These are phyloP conservation scores for Pouteria glomerata DNA, from an alignment of 148 eudicot species.

Conservation along the genomic window DNA sequence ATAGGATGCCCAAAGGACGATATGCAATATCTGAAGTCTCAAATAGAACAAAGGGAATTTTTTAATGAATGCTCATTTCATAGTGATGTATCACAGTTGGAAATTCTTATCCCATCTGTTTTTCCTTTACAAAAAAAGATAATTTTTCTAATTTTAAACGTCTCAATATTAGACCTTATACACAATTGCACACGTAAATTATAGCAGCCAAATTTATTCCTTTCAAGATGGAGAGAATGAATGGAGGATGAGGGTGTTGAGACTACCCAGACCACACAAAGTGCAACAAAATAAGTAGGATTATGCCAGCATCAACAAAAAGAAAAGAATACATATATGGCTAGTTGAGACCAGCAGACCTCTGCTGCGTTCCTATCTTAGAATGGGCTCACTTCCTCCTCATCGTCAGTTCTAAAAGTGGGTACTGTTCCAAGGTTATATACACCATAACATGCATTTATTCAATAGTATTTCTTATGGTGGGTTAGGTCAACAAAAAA, in stretches of 20 bases:
- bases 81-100: neutral
- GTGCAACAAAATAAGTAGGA: neutral
- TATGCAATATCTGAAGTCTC: neutral
- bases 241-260: neutral
- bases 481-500: neutral
- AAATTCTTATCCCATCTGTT: neutral
- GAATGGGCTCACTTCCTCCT: neutral
- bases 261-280: neutral
- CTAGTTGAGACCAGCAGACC: neutral
- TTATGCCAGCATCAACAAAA: neutral
- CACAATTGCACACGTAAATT: neutral
- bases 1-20: neutral
- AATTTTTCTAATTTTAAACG: neutral
- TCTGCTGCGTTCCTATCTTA: neutral
- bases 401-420: neutral
- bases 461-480: neutral
- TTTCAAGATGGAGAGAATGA: neutral
- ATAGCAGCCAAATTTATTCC: neutral
- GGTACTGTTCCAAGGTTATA: neutral
- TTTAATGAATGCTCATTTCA: neutral
- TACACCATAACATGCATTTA: neutral
- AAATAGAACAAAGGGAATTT: neutral
- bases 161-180: neutral
- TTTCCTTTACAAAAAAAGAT: neutral
- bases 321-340: neutral